phyloP scores from a whole-genome alignment of 352 stramenopile genomes.

The Phytophthora lateralis region DNA sequence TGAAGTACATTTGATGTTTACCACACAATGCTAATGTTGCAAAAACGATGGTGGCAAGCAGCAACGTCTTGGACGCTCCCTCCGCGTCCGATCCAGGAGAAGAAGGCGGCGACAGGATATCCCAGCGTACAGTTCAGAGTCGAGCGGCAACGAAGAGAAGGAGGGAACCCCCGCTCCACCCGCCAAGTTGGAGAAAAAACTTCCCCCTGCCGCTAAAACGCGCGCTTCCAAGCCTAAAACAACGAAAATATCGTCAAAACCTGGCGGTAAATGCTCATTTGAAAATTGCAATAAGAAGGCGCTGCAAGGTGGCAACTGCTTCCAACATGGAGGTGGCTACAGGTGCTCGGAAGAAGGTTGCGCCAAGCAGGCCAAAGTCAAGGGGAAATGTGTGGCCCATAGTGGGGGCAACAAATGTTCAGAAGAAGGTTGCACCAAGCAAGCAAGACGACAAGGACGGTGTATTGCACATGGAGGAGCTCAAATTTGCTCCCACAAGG shows the following conservation, averaged over 20 bases:
- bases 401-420: conserved; percentile 29
- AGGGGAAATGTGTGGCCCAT: conserved; percentile 36
- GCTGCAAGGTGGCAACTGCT: conserved; percentile 22
- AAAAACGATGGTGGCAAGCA: neutral
- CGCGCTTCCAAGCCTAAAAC: conserved; percentile 5
- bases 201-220: neutral
- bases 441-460: conserved; percentile 37
- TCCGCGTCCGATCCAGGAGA: neutral
- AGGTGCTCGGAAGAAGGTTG: conserved; percentile 32
- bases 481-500: conserved; percentile 53
- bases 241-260: neutral
- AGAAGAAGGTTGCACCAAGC: conserved; percentile 30
- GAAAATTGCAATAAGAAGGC: conserved; percentile 17
- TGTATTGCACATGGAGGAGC: conserved; percentile 75
- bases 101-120: neutral
- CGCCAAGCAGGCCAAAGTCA: conserved; percentile 34
- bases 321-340: conserved; percentile 41
- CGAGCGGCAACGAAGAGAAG: conserved; percentile 1
- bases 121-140: neutral
- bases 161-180: neutral
- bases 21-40: neutral
- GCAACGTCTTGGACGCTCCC: neutral
- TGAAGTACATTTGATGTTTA: neutral
- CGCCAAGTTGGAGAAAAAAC: conserved; percentile 4
- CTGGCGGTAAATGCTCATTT: conserved; percentile 5